These are phyloP conservation scores for Neofusicoccum ribis DNA, from an alignment of 2,329 filamentous ascomycete species.

Conservation along the genomic window DNA sequence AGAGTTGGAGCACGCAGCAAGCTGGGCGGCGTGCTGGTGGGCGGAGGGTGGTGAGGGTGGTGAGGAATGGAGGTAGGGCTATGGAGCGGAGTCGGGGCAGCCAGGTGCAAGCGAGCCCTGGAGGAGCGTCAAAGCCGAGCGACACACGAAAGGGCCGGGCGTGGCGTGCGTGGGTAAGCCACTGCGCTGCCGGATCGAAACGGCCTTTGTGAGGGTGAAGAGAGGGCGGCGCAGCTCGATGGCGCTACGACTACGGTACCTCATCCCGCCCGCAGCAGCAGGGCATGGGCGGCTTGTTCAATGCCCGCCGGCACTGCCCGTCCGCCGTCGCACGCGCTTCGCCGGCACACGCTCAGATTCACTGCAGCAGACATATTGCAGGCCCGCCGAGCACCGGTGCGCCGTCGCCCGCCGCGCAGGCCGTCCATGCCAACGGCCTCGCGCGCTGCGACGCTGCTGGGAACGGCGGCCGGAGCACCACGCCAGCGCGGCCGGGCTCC, in stretches of 20 bases:
- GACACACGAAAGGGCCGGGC: slow-evolving; percentile 8
- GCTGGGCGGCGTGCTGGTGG: background rate
- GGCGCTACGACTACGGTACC: slow-evolving; percentile 2
- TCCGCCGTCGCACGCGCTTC: slow-evolving; percentile 5
- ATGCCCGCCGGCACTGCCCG: slow-evolving; percentile 11
- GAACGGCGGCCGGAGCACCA: no score
- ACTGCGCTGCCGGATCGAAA: slow-evolving; percentile 14
- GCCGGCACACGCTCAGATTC: slow-evolving; percentile 3
- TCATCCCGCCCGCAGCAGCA: background rate
- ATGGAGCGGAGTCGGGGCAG: slow-evolving; percentile 6
- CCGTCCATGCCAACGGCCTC: background rate
- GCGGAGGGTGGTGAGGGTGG: background rate
- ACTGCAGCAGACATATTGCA: slow-evolving; percentile 13
- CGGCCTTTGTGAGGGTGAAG: slow-evolving; percentile 14
- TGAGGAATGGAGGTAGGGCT: slow-evolving; percentile 14
- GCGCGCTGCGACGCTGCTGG: background rate
- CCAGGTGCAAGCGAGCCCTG: slow-evolving; percentile 14
- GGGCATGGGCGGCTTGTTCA: background rate
- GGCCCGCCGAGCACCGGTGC: background rate
- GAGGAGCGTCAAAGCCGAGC: slow-evolving; percentile 3
- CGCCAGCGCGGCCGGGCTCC: background rate
- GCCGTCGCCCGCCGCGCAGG: background rate
- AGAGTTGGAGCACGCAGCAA: slow-evolving; percentile 8
- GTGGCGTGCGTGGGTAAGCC: slow-evolving; percentile 7
- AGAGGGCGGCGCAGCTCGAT: slow-evolving; percentile 13